A percentile compares a stretch with the other conserved stretches of the same genome.
Conservation (phyloP, 208 protist genomes). For the Acanthamoeba royreba region DNA sequence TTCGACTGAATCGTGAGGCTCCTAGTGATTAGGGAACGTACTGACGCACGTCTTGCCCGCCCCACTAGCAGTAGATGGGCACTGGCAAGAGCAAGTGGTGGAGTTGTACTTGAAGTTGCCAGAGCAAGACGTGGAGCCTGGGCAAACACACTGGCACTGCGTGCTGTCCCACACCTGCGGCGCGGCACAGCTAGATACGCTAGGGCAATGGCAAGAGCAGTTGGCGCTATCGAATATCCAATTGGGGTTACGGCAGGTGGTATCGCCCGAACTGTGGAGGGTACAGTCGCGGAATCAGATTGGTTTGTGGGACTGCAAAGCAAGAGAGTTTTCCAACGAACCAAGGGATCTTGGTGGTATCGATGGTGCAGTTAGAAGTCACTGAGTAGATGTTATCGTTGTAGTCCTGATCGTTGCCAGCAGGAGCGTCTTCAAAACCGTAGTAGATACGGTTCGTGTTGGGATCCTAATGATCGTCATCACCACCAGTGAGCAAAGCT, state of each 20-base stretch:
- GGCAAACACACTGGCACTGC: neutral
- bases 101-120: neutral
- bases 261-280: too few relatives aligned
- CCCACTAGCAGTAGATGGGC: neutral
- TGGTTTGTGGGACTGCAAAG: too few relatives aligned
- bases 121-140: neutral
- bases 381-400: constrained; percentile 33
- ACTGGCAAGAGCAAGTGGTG: neutral
- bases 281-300: too few relatives aligned
- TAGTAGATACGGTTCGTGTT: neutral
- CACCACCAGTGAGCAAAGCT: neutral
- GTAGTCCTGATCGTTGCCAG: constrained; percentile 9
- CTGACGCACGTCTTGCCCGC: neutral
- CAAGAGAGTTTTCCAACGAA: neutral
- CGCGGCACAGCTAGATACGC: neutral
- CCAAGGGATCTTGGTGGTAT: neutral
- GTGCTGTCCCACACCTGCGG: neutral
- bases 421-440: neutral
- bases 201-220: neutral
- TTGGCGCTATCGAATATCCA: neutral
- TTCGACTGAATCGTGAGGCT: too few relatives aligned
- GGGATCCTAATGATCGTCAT: neutral
- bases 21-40: too few relatives aligned
- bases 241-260: neutral
- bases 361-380: neutral